A percentile compares a stretch with the other conserved stretches of the same genome.
These are phyloP conservation scores for Rhazya stricta DNA, from an alignment of 257 asterid genomes.

Conservation along the genomic window DNA sequence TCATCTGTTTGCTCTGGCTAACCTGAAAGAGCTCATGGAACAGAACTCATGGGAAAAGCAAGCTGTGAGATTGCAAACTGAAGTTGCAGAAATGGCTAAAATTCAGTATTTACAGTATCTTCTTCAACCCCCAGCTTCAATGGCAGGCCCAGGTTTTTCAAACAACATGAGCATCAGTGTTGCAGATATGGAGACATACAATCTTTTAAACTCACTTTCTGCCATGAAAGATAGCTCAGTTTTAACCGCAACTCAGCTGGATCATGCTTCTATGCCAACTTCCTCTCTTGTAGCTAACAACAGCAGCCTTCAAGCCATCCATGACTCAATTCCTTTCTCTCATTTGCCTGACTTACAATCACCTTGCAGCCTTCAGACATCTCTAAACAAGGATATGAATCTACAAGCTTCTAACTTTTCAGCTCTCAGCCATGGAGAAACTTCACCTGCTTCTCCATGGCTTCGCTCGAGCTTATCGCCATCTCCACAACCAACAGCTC, in stretches of 20 bases:
- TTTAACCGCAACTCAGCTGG: constrained; percentile 19
- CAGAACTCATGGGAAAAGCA: constrained; percentile 63
- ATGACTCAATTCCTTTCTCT: constrained; percentile 40
- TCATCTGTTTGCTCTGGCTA: constrained; percentile 68
- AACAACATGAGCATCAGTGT: constrained; percentile 10
- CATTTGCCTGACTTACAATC: constrained; percentile 53
- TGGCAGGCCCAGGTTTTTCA: constrained; percentile 5
- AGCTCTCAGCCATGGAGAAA: constrained; percentile 20
- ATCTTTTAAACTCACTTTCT: constrained; percentile 29
- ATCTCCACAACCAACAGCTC: constrained; percentile 19
- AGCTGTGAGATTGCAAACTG: constrained; percentile 49
- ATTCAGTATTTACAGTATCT: constrained; percentile 49
- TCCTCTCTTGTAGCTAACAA: constrained; percentile 15
- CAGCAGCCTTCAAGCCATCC: constrained; percentile 19
- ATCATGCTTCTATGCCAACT: constrained; percentile 10
- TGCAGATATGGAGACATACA: constrained; percentile 26
- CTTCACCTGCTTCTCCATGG: constrained; percentile 36
- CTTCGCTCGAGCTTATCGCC: constrained; percentile 23
- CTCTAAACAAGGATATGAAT: constrained; percentile 16
- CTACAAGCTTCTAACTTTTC: constrained; percentile 21
- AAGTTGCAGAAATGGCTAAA: constrained; percentile 55
- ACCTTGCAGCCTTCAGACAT: constrained; percentile 22
- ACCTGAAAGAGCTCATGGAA: constrained; percentile 51
- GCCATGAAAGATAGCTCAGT: constrained; percentile 20
- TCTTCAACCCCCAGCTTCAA: constrained; percentile 34